Base-by-base conservation (phyloP, 2,329 filamentous ascomycete genomes). In the Clonostachys solani region DNA sequence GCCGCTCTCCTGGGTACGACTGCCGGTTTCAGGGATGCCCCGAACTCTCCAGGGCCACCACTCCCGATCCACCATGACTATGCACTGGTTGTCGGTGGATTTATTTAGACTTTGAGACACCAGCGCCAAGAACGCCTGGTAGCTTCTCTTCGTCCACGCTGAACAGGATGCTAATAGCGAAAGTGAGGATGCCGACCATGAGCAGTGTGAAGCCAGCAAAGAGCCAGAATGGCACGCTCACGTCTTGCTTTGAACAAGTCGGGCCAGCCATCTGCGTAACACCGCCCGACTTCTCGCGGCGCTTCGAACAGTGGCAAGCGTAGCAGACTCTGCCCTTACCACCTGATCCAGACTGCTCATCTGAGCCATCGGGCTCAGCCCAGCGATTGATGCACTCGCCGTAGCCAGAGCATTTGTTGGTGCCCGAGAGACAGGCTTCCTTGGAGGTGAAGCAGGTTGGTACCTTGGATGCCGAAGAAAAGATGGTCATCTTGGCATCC, bases 101-200 rank as follows among this genome's bases (percentile, higher is more conserved):
- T 60, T 72, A 81, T 67, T 85, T 90, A 34, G 84, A 77, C 49
- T 83, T 81, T 54, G 86, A 88, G 36, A 99, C 92, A 53, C 94
- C 94, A 43, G 94, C 94, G n/a, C 91, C 90, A 65, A 99, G 92
- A 9, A 99, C 92, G 57, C 91, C 91, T 0, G 94, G 94, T 53
- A 97, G 74, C 68, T 91, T 87, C 72, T 95, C 84, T 64, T 87
- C 81, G 34, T 92, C 94, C 59, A 97, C 88, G 52, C 74, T 84
- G 67, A 86, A 94, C 46, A 99, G 67, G 75, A 95, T 73, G 6
- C 85, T 83, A 56, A 97, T 84, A 12, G 82, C 83, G 62, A 87
- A 84, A 36, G 75, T 76, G 29, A 95, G 69, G 36, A 88, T 68
- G 42, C 81, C 78, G 2, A 94, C 69, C 52, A 95, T 73, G 36